Evolutionary conservation across 352 stramenopile species (phyloP), one percentile per base, ranked within the genome.

Genomic region (Phytophthora kernoviae): DNA sequence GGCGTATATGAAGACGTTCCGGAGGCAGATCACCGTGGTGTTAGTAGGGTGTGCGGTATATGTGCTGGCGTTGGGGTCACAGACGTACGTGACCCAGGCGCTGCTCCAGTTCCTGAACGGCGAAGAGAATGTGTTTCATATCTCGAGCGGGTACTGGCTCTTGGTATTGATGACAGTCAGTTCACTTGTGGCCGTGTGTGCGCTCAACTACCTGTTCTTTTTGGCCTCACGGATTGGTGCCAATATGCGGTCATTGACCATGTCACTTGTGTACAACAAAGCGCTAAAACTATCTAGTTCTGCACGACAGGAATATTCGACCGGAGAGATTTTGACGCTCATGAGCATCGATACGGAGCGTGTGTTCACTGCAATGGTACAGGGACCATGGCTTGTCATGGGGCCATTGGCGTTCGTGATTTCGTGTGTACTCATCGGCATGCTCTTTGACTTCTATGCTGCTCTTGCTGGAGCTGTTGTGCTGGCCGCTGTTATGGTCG

Each of bases 211-310:
- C 62, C 39, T 66, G 20, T 75, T 74, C 46, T 79, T 75, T 30
- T 24, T 54, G 12, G 55, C 71, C 2, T 77, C 65, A 0, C 67
- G 72, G 1, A 54, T 80, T 12, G 74, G 74, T 14, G 55, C 67
- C 12, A 80, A 83, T 41, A 72, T 71, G 57, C 70, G 70, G 34
- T 76, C 62, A 6, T 58, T 81, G 14, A 59, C 65, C 3, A 80
- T 83, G 74, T 73, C 77, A 10, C 32, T 63, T 1, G 74, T 84
- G 9, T 84, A 63, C 30, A 44, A 74, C 4, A 83, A 84, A 36
- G 68, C 87, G 78, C 18, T 97, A 76, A 90, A 56, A 52, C 73
- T 58, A 40, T 96, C 40, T 4, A 87, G 30, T 58, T 80, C 12
- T 52, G 75, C 50, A 11, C 43, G 68, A n/a, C 68, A 73, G 9